Evolutionary conservation across 1,284 basidiomycete genomes (phyloP).

Genomic region (Puccinia polysora): DNA sequence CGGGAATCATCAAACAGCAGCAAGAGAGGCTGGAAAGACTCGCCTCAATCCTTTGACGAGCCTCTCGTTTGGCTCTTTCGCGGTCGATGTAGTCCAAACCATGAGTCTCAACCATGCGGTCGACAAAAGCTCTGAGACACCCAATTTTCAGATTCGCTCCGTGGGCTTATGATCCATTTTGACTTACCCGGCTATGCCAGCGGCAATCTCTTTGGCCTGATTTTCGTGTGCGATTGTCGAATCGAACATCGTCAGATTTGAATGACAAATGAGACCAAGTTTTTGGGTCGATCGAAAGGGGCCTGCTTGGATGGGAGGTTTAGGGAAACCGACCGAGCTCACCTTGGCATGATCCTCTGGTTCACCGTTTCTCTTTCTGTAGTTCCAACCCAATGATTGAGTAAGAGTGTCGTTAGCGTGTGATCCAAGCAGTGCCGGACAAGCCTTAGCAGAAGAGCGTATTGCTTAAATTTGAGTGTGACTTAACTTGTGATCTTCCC

Average conservation of each 20-base stretch:
- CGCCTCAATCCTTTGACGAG: conserved; percentile 19
- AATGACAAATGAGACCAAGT: no score
- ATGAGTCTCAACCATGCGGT: conserved; percentile 46
- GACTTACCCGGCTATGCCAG: conserved; percentile 32
- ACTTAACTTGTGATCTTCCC: conserved; percentile 43
- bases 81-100: conserved; percentile 45
- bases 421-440: neutral
- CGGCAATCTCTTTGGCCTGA: conserved; percentile 40
- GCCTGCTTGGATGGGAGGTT: no score
- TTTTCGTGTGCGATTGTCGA: no score
- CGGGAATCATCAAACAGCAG: no score
- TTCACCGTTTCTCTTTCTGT: conserved; percentile 35
- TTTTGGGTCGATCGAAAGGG: no score
- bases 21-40: neutral
- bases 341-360: conserved; percentile 39
- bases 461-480: neutral
- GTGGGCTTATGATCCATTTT: neutral
- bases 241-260: no score
- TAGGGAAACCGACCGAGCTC: neutral
- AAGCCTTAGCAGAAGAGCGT: no score
- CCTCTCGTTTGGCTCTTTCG: conserved; percentile 35
- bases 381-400: no score
- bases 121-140: conserved; percentile 35
- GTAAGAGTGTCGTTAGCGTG: neutral
- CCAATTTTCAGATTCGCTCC: neutral